Conservation (phyloP, 2,329 filamentous ascomycete species). For the Neurospora sp. region DNA sequence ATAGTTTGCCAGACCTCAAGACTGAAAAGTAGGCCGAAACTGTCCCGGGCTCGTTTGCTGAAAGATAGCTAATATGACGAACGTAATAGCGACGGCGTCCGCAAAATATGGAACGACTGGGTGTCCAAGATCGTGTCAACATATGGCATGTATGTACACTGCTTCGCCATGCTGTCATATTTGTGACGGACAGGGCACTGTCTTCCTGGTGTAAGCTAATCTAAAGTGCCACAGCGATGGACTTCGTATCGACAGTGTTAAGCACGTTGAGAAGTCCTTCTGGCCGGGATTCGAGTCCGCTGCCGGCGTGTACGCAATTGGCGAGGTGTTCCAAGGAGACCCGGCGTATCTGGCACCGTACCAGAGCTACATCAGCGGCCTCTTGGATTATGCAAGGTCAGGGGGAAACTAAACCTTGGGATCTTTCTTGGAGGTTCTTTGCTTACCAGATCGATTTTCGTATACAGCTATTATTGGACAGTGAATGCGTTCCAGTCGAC, state of each 20-base stretch:
- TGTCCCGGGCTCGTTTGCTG: background rate
- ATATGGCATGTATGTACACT: conserved; percentile 13
- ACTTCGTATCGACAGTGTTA: conserved; percentile 38
- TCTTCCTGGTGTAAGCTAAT: background rate
- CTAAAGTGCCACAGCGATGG: conserved; percentile 31
- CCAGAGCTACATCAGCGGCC: conserved; percentile 34
- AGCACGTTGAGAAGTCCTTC: conserved; percentile 38
- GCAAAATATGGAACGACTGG: conserved; percentile 17
- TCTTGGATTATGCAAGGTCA: conserved; percentile 40
- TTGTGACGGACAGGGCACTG: background rate
- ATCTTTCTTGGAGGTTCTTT: background rate
- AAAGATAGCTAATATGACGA: background rate
- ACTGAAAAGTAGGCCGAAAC: conserved; percentile 27
- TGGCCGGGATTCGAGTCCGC: conserved; percentile 33
- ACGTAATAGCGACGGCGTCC: conserved; percentile 7
- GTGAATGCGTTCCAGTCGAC: conserved; percentile 19
- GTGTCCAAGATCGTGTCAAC: conserved; percentile 13
- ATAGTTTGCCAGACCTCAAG: conserved; percentile 39
- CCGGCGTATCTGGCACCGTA: conserved; percentile 33
- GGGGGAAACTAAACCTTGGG: background rate
- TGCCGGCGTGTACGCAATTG: conserved; percentile 38
- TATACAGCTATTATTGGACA: conserved; percentile 19
- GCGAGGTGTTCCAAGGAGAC: conserved; percentile 40
- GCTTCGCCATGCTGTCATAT: background rate
- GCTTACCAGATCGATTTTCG: background rate